phyloP scores from a whole-genome alignment of 1,139 yeast species.

The Saccharomyces hybrid region DNA sequence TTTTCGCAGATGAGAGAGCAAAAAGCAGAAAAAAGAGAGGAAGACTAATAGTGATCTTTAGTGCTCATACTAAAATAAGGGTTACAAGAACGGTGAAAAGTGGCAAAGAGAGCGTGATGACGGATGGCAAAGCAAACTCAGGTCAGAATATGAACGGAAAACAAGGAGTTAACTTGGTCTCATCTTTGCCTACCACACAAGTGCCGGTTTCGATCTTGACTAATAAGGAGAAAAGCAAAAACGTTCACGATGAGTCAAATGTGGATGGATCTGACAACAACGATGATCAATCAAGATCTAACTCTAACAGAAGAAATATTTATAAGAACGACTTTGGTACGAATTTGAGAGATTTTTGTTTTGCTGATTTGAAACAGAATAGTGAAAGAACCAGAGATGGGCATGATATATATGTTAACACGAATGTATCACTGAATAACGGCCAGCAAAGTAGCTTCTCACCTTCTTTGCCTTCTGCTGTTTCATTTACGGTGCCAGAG shows the following conservation, averaged over 20 bases:
- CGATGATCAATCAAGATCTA: neutral
- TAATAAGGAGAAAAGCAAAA: constrained; percentile 1
- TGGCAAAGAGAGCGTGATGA: neutral
- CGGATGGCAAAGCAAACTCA: neutral
- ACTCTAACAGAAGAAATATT: neutral
- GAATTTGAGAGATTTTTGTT: neutral
- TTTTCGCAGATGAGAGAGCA: neutral
- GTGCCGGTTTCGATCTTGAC: constrained; percentile 5
- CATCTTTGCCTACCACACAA: neutral
- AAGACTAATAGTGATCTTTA: neutral
- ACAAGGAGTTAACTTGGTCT: neutral
- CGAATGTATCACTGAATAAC: neutral
- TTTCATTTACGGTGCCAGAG: constrained; percentile 26
- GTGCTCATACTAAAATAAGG: neutral
- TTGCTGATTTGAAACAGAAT: neutral
- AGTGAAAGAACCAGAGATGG: neutral
- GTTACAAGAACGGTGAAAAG: neutral
- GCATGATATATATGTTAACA: neutral
- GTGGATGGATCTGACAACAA: neutral
- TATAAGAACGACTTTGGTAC: neutral
- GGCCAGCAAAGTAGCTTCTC: neutral
- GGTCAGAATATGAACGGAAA: neutral
- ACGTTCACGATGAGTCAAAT: neutral
- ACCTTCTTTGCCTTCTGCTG: constrained; percentile 14
- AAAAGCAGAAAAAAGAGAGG: neutral